Evolutionary conservation across 1,284 basidiomycete genomes (phyloP).

Genomic region (Rhodotorula sp.): DNA sequence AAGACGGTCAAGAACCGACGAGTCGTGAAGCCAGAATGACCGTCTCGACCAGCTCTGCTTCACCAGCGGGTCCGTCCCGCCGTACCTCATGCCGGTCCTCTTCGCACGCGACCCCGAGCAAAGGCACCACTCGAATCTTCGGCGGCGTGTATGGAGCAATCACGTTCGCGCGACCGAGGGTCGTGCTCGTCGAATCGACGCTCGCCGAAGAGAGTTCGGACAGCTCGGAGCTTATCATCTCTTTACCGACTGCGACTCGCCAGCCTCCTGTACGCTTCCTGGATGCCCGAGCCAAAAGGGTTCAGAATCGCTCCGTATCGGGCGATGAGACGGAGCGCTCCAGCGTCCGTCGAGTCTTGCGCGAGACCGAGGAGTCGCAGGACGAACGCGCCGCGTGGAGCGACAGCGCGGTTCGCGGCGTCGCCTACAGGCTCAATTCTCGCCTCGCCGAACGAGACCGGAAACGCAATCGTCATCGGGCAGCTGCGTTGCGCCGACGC

Average conservation of each 20-base stretch:
- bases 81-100: too few species aligned
- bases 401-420: conserved; percentile 22
- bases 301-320: not conserved
- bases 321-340: conserved; percentile 6
- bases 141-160: not conserved
- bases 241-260: not conserved
- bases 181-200: not conserved
- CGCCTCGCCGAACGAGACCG: conserved; percentile 5
- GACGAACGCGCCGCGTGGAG: conserved; percentile 27
- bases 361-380: conserved; percentile 20
- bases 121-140: not conserved
- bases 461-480: not conserved
- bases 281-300: not conserved
- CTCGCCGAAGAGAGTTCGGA: not conserved
- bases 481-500: not conserved
- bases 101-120: too few species aligned
- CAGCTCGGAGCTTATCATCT: not conserved
- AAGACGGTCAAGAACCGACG: too few species aligned
- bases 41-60: too few species aligned
- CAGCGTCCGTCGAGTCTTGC: conserved; percentile 22
- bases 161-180: conserved; percentile 7
- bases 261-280: not conserved
- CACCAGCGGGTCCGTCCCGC: too few species aligned
- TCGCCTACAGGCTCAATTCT: conserved; percentile 5
- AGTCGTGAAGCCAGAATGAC: too few species aligned